phyloP scores from a whole-genome alignment of 2,329 filamentous ascomycete genomes.

The Davidsoniella australis region DNA sequence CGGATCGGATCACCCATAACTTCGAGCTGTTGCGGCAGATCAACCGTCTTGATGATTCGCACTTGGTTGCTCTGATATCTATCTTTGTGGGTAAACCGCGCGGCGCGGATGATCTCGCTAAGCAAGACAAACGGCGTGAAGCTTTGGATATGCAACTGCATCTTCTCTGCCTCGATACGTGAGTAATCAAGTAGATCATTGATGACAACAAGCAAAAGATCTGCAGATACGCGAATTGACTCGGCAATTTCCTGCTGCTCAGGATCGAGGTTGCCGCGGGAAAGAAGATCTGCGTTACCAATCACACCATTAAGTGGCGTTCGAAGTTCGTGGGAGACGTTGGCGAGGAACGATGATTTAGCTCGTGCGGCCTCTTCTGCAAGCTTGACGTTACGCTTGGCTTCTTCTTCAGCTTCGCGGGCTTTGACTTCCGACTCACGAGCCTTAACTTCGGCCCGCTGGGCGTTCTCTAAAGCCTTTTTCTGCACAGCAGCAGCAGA shows the following conservation, averaged over 20 bases:
- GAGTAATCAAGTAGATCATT: conserved; percentile 95
- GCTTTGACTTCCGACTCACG: conserved; percentile 55
- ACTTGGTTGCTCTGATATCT: conserved; percentile 46
- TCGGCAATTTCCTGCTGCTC: conserved; percentile 78
- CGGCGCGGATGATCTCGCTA: conserved; percentile 46
- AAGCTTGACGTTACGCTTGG: conserved; percentile 61
- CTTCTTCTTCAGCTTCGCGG: conserved; percentile 58
- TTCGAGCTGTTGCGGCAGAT: conserved; percentile 50
- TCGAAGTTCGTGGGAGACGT: conserved; percentile 65
- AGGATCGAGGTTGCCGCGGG: conserved; percentile 55
- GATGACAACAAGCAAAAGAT: conserved; percentile 78
- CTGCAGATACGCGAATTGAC: conserved; percentile 70
- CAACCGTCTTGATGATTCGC: conserved; percentile 52
- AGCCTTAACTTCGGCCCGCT: conserved; percentile 17
- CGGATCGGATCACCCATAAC: conserved; percentile 50
- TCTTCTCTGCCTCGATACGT: conserved; percentile 76
- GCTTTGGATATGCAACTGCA: conserved; percentile 60
- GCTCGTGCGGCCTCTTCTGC: conserved; percentile 72
- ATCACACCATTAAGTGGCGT: conserved; percentile 79
- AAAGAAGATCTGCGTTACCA: conserved; percentile 68
- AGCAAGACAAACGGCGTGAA: conserved; percentile 53
- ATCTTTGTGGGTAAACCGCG: conserved; percentile 48
- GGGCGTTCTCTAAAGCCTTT: conserved; percentile 52
- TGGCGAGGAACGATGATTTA: conserved; percentile 65
- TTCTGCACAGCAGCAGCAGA: conserved; percentile 67